Conservation (phyloP, 495 filamentous ascomycete genomes). For the Penicillium cataractarum region DNA sequence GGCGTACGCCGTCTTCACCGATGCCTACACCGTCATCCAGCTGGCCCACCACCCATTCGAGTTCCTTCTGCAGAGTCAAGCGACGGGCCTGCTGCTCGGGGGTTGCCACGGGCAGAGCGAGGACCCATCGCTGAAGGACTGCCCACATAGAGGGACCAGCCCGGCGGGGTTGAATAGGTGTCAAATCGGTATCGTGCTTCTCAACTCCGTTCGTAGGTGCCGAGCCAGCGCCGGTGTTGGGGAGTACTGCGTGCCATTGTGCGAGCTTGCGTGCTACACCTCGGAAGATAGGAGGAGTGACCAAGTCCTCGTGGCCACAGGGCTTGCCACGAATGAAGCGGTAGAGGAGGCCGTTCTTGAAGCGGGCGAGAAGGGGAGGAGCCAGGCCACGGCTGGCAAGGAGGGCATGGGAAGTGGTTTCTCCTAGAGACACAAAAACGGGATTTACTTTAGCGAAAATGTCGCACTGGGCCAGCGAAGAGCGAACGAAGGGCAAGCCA, state of each 20-base stretch:
- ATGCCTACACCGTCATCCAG: slow-evolving; percentile 75
- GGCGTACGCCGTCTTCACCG: slow-evolving; percentile 70
- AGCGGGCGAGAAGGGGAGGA: slow-evolving; percentile 85
- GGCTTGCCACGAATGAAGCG: slow-evolving; percentile 81
- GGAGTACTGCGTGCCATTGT: slow-evolving; percentile 88
- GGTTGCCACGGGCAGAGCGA: slow-evolving; percentile 74
- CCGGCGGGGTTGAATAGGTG: slow-evolving; percentile 62
- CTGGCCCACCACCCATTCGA: slow-evolving; percentile 66
- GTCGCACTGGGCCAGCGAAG: slow-evolving; percentile 39
- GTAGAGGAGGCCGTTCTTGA: slow-evolving; percentile 96
- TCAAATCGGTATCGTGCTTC: slow-evolving; percentile 42
- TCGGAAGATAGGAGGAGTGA: slow-evolving; percentile 70
- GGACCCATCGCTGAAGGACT: slow-evolving; percentile 93
- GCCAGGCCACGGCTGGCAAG: slow-evolving; percentile 81
- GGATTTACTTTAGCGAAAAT: slow-evolving; percentile 43
- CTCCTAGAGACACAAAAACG: slow-evolving; percentile 53
- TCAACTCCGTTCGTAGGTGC: slow-evolving; percentile 19
- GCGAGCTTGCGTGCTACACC: slow-evolving; percentile 82
- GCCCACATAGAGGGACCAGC: slow-evolving; percentile 85
- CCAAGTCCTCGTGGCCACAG: slow-evolving; percentile 78
- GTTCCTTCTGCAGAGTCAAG: slow-evolving; percentile 70
- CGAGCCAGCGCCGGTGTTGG: slow-evolving; percentile 25
- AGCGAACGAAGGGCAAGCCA: background rate
- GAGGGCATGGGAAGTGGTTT: slow-evolving; percentile 70
- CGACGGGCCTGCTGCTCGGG: slow-evolving; percentile 67